Evolutionary conservation across 2,329 filamentous ascomycete species (phyloP).

Genomic region (Apiospora phragmitis): DNA sequence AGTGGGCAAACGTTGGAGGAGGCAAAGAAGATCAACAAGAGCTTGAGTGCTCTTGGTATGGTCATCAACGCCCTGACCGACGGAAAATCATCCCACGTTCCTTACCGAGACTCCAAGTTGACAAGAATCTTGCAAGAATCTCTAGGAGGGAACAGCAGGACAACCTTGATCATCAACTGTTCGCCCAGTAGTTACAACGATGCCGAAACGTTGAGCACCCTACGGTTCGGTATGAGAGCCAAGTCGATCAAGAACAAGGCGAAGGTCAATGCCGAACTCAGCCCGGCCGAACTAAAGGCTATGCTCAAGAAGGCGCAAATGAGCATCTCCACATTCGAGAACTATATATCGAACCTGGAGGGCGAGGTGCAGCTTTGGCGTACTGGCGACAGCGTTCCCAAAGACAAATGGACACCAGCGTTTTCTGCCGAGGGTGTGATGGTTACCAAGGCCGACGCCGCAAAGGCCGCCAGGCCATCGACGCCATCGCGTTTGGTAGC

Average conservation of each 20-base stretch:
- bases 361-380: constrained; percentile 86
- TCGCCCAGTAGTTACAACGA: constrained; percentile 99
- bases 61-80: constrained; percentile 98
- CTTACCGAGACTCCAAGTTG: constrained; percentile 96
- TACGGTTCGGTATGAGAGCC: constrained; percentile 92
- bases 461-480: constrained; percentile 50
- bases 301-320: constrained; percentile 90
- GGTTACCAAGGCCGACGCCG: constrained; percentile 41
- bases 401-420: constrained; percentile 80
- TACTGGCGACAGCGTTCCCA: constrained; percentile 82
- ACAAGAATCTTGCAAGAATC: constrained; percentile 97
- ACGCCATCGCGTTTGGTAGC: constrained; percentile 51
- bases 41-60: constrained; percentile 96
- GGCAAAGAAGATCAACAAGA: constrained; percentile 99
- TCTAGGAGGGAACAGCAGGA: constrained; percentile 94
- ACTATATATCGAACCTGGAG: constrained; percentile 81
- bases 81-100: constrained; percentile 93
- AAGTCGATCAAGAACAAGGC: constrained; percentile 99
- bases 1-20: constrained; percentile 97
- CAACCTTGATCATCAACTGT: constrained; percentile 98
- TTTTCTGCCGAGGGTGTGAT: constrained; percentile 54
- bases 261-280: constrained; percentile 98
- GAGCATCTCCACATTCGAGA: constrained; percentile 85
- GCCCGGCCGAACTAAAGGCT: constrained; percentile 89
- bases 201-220: constrained; percentile 85